Evolutionary conservation across 1,284 basidiomycete species (phyloP).

Genomic region (Lentinula novae-zelandiae): DNA sequence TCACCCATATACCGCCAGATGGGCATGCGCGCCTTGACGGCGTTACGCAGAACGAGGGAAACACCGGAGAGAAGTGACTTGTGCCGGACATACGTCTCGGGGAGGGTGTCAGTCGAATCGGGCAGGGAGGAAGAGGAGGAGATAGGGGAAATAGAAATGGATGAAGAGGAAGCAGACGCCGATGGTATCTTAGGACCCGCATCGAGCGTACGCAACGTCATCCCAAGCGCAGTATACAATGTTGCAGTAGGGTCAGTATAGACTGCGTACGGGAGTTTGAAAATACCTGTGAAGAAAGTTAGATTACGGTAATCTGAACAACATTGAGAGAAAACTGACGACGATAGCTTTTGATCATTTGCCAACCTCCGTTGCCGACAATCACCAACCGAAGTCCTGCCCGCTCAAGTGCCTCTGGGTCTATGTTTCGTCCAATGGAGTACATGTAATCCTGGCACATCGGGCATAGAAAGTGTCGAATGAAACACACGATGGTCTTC

Average conservation of each 20-base stretch:
- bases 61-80: constrained; percentile 46
- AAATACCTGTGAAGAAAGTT: constrained; percentile 38
- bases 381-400: constrained; percentile 55
- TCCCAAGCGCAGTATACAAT: constrained; percentile 64
- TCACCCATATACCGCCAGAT: constrained; percentile 65
- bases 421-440: constrained; percentile 38
- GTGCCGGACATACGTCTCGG: constrained; percentile 56
- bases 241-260: constrained; percentile 67
- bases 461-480: constrained; percentile 64
- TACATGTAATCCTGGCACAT: constrained; percentile 74
- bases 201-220: constrained; percentile 46
- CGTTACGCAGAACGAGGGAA: constrained; percentile 57
- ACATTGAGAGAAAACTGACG: constrained; percentile 30
- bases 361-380: constrained; percentile 65
- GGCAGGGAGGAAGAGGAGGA: neutral
- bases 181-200: constrained; percentile 33
- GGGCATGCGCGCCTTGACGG: constrained; percentile 57
- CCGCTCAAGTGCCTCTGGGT: constrained; percentile 40
- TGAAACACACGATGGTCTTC: constrained; percentile 62
- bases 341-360: constrained; percentile 59
- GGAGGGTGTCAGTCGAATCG: neutral
- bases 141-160: neutral
- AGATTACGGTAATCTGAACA: no score
- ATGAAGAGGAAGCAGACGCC: neutral
- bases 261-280: constrained; percentile 50